Evolutionary conservation across 257 asterid species (phyloP).

Genomic region (Solanum neorickii): DNA sequence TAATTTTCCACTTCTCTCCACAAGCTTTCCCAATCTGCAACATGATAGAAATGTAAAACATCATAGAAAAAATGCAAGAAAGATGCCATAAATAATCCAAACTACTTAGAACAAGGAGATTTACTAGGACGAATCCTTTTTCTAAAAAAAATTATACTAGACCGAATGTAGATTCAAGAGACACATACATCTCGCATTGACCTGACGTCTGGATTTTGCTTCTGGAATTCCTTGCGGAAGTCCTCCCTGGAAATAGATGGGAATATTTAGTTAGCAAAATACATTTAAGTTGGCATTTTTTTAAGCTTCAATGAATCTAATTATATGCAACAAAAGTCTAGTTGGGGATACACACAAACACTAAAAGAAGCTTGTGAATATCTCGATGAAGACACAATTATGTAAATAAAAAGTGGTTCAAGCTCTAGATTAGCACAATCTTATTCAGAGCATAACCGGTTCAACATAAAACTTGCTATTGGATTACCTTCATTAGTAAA

Average conservation of each 20-base stretch:
- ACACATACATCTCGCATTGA: slow-evolving; percentile 79
- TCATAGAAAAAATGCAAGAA: neutral
- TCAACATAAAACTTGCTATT: neutral
- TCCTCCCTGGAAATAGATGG: slow-evolving; percentile 58
- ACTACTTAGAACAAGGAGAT: neutral
- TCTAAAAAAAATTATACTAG: no score
- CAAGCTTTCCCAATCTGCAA: slow-evolving; percentile 93
- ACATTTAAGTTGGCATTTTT: neutral
- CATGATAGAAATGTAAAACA: neutral
- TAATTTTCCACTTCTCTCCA: slow-evolving; percentile 92
- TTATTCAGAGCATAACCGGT: neutral
- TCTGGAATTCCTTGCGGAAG: slow-evolving; percentile 84
- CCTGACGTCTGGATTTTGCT: slow-evolving; percentile 70
- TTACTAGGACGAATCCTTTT: neutral
- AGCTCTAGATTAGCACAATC: neutral
- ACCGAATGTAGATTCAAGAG: neutral
- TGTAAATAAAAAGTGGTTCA: neutral
- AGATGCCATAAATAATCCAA: neutral
- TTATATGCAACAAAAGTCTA: neutral
- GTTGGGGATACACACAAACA: neutral
- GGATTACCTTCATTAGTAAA: neutral
- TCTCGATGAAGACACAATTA: neutral
- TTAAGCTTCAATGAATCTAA: neutral
- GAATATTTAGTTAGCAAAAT: neutral
- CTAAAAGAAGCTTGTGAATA: neutral